Conservation (phyloP, 2,329 filamentous ascomycete genomes). For the Colletotrichum sp. region DNA sequence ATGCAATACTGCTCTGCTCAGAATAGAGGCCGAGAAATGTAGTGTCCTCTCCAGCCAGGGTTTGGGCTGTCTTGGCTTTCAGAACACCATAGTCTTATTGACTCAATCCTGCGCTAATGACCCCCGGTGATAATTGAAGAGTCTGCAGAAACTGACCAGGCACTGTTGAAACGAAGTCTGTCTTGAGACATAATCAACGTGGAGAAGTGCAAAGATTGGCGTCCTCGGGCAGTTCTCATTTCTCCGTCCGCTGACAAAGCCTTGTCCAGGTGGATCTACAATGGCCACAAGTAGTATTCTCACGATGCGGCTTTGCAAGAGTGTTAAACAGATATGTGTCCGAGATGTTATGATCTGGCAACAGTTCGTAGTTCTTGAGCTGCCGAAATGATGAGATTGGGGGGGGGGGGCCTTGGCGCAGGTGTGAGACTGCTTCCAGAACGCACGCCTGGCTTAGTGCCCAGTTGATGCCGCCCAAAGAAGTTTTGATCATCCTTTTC, state of each 20-base stretch:
- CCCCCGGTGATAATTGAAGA: neutral
- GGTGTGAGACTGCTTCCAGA: neutral
- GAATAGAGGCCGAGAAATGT: neutral
- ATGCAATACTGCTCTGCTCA: neutral
- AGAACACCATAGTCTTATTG: neutral
- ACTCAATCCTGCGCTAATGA: neutral
- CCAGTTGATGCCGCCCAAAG: too few relatives aligned
- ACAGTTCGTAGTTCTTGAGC: neutral
- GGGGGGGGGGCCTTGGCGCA: neutral
- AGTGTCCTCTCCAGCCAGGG: neutral
- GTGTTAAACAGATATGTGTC: neutral
- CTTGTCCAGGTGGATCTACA: neutral
- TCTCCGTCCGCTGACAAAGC: neutral
- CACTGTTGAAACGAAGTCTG: neutral
- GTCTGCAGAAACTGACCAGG: neutral
- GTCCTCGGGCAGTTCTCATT: neutral
- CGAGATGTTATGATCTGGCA: neutral
- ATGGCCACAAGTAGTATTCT: neutral
- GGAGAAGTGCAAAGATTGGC: neutral
- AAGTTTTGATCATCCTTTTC: neutral
- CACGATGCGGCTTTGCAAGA: neutral
- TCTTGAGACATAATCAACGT: neutral
- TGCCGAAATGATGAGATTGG: neutral
- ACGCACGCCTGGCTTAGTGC: neutral
- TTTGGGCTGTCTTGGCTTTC: neutral